phyloP scores from a whole-genome alignment of 768 basidiomycete species.

The Boletus sensibilis region DNA sequence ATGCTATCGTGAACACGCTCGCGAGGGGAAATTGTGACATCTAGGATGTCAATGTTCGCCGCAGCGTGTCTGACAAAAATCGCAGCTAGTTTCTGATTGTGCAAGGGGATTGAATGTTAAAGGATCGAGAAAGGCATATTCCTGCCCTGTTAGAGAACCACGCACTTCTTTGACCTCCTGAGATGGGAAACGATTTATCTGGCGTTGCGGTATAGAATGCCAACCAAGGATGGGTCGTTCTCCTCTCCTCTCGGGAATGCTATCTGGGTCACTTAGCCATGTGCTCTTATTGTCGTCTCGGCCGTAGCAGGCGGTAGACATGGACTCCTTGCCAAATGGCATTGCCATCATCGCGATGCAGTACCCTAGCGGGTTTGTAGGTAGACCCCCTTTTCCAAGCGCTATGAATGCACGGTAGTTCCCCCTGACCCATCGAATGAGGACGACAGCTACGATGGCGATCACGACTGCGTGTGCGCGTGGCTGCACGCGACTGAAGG shows the following conservation, averaged over 20 bases:
- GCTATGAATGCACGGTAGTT: neutral
- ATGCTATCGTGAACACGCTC: neutral
- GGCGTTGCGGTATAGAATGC: neutral
- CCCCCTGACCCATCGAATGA: neutral
- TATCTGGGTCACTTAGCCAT: neutral
- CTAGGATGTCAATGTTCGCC: neutral
- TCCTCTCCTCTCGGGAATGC: neutral
- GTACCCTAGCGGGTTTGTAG: neutral
- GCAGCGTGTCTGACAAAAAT: neutral
- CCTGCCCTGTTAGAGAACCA: neutral
- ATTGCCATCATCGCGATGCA: neutral
- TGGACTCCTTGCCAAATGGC: neutral
- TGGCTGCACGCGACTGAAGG: neutral
- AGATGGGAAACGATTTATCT: neutral
- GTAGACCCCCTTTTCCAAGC: neutral
- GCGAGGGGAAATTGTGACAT: neutral
- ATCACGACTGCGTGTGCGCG: neutral
- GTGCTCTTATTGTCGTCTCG: neutral
- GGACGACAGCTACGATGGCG: neutral
- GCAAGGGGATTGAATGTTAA: neutral
- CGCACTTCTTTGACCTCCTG: neutral
- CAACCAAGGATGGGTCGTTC: neutral
- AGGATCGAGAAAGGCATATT: neutral
- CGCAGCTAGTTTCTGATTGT: neutral
- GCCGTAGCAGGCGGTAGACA: neutral